A percentile compares a stretch with the other conserved stretches of the same genome.
phyloP scores from a whole-genome alignment of 805 yeast species.

The Candida railenensis region DNA sequence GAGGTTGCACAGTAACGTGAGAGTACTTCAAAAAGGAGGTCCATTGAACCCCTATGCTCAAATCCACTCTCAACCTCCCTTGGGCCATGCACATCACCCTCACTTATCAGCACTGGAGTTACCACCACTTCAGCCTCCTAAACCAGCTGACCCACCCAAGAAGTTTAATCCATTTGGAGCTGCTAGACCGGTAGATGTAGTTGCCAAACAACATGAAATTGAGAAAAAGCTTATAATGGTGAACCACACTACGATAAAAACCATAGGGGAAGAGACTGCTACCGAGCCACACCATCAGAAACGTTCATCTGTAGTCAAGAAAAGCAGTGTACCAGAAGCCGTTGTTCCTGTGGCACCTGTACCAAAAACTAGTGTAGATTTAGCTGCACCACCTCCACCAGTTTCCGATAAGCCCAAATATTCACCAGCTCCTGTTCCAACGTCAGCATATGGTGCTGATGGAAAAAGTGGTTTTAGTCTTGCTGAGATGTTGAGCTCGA shows the following conservation, averaged over 20 bases:
- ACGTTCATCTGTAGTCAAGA: neutral
- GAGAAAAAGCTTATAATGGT: constrained; percentile 40
- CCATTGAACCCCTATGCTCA: neutral
- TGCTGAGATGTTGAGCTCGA: constrained; percentile 37
- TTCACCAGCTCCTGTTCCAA: constrained; percentile 21
- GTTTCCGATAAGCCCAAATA: neutral
- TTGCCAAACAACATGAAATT: constrained; percentile 61
- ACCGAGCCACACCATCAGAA: neutral
- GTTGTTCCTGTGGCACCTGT: neutral
- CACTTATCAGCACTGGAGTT: constrained; percentile 3
- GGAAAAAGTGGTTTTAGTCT: constrained; percentile 31
- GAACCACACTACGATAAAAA: constrained; percentile 33
- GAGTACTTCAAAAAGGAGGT: neutral
- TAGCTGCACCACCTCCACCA: constrained; percentile 14
- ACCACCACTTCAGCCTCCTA: constrained; percentile 7
- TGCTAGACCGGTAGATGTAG: constrained; percentile 83
- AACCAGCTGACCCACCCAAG: constrained; percentile 24
- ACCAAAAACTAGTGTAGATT: neutral
- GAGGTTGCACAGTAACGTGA: neutral
- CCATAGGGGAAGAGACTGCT: constrained; percentile 16
- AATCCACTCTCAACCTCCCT: neutral
- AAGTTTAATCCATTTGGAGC: constrained; percentile 76
- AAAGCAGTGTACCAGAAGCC: neutral
- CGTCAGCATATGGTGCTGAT: constrained; percentile 12
- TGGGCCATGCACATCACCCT: constrained; percentile 1